Conservation (phyloP, 2,329 filamentous ascomycete genomes). For the Colletotrichum musicola region DNA sequence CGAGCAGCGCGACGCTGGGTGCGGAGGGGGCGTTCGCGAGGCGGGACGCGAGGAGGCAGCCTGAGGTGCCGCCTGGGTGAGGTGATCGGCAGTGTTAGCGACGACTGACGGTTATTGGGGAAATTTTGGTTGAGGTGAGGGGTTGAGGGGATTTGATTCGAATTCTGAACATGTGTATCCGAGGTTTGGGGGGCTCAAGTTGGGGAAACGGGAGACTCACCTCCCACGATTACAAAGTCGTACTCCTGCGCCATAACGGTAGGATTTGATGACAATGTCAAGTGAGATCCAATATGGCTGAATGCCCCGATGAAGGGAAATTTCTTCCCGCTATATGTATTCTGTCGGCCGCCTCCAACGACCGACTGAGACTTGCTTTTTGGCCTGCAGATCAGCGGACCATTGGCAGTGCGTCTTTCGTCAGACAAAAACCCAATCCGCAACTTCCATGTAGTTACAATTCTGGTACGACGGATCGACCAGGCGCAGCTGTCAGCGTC, state of each 20-base stretch:
- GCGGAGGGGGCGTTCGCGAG: constrained; percentile 60
- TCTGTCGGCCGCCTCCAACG: too few species aligned
- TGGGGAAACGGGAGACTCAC: too few species aligned
- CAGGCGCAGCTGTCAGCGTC: too few species aligned
- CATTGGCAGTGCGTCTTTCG: not conserved
- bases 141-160: not conserved
- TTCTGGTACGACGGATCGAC: too few species aligned
- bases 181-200: too few species aligned
- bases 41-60: constrained; percentile 65
- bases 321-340: not conserved
- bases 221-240: constrained; percentile 50
- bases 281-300: too few species aligned
- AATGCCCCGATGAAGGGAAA: not conserved
- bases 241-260: constrained; percentile 35
- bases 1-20: constrained; percentile 70
- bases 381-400: not conserved
- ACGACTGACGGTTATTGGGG: not conserved
- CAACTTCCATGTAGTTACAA: too few species aligned
- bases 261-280: too few species aligned
- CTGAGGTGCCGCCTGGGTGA: constrained; percentile 68
- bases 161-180: too few species aligned
- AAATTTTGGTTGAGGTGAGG: not conserved
- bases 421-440: too few species aligned
- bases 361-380: constrained; percentile 3
- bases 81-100: constrained; percentile 4